These are phyloP conservation scores for Suillus clintonianus DNA, from an alignment of 768 basidiomycete genomes.

Conservation along the genomic window DNA sequence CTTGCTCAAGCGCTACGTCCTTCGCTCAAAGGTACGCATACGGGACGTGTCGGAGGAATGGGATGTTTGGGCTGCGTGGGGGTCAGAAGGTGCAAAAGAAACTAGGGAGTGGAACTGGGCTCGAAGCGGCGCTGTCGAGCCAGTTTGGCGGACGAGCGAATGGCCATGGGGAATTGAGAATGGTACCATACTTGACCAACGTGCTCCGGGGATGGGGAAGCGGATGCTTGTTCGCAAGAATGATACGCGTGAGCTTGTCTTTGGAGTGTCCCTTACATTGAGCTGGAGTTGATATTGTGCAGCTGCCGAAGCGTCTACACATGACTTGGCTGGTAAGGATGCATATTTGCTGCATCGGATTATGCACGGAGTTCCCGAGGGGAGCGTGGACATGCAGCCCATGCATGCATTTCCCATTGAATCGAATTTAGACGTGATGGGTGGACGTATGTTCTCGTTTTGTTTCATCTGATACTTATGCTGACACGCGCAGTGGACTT, in stretches of 20 bases:
- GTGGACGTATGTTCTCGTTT: slow-evolving; percentile 64
- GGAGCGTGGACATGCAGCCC: slow-evolving; percentile 71
- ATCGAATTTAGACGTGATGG: slow-evolving; percentile 93
- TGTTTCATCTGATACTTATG: neutral
- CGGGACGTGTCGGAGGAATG: slow-evolving; percentile 76
- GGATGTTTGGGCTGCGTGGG: slow-evolving; percentile 85
- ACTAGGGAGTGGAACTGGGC: slow-evolving; percentile 54
- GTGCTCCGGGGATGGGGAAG: slow-evolving; percentile 78
- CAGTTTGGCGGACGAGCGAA: slow-evolving; percentile 56
- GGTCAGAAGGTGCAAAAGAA: slow-evolving; percentile 44
- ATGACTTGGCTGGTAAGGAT: slow-evolving; percentile 53
- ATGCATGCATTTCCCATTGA: slow-evolving; percentile 90
- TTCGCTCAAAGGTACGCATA: slow-evolving; percentile 88
- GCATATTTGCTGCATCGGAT: slow-evolving; percentile 81
- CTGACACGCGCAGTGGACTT: slow-evolving; percentile 73
- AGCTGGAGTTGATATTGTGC: slow-evolving; percentile 10
- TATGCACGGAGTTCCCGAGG: slow-evolving; percentile 86
- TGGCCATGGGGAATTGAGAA: slow-evolving; percentile 66
- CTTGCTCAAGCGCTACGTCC: slow-evolving; percentile 80
- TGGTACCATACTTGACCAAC: slow-evolving; percentile 57
- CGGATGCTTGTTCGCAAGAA: slow-evolving; percentile 72
- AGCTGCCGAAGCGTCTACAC: slow-evolving; percentile 58
- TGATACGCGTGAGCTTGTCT: slow-evolving; percentile 63
- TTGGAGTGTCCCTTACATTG: neutral
- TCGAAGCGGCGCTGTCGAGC: slow-evolving; percentile 76